Conservation (phyloP, 352 stramenopile species). For the Pythium scleroteichum region DNA sequence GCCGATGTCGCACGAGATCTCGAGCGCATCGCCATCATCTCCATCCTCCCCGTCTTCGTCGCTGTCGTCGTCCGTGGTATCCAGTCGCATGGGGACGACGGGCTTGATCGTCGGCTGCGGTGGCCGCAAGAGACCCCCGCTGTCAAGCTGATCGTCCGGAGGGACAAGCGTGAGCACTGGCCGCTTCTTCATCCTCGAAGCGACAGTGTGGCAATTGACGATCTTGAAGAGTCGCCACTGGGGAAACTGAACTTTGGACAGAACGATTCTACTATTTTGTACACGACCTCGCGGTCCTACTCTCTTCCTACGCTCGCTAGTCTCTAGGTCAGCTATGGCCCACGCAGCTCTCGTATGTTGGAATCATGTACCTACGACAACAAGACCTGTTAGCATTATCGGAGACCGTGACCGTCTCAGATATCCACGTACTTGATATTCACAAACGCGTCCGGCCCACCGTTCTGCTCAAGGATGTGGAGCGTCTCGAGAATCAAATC, state of each 20-base stretch:
- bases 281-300: background rate
- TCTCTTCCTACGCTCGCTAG: background rate
- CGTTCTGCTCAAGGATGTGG: constrained; percentile 84
- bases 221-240: constrained; percentile 12
- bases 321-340: constrained; percentile 21
- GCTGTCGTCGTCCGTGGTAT: constrained; percentile 14
- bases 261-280: constrained; percentile 8
- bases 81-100: background rate
- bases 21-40: constrained; percentile 44
- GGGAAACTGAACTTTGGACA: background rate
- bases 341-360: constrained; percentile 93
- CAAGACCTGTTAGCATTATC: constrained; percentile 24
- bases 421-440: constrained; percentile 89
- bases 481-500: constrained; percentile 90
- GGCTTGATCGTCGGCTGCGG: constrained; percentile 21
- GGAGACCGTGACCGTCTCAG: background rate
- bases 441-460: constrained; percentile 87
- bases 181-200: constrained; percentile 21
- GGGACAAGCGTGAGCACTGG: constrained; percentile 9
- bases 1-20: constrained; percentile 71
- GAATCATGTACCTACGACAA: constrained; percentile 92
- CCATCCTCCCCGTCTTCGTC: constrained; percentile 32
- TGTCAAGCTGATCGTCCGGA: constrained; percentile 9
- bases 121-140: constrained; percentile 6
- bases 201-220: background rate